Percentiles rank a stretch among this genome's conserved stretches.
Evolutionary conservation across 2,329 filamentous ascomycete genomes (phyloP).

Genomic region (Hymenotorrendiella dingleyae): DNA sequence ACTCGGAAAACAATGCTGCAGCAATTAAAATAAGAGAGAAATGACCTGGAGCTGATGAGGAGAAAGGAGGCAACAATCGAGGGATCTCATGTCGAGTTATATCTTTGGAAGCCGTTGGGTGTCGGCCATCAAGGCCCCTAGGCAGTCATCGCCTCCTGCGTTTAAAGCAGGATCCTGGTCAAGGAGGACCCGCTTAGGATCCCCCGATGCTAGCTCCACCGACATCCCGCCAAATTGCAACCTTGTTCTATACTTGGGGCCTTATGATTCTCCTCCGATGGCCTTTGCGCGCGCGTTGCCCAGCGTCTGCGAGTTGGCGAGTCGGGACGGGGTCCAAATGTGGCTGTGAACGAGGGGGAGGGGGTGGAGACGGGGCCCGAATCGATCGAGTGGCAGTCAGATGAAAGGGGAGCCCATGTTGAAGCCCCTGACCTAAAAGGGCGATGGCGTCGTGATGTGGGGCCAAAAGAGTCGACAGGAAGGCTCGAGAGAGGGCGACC

Average conservation of each 20-base stretch:
- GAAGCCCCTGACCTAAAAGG: background rate
- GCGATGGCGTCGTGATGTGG: background rate
- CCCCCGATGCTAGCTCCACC: no score
- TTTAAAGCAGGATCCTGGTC: no score
- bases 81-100: constrained; percentile 23
- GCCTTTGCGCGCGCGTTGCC: constrained; percentile 3
- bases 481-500: background rate
- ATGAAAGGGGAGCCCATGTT: background rate
- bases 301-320: background rate
- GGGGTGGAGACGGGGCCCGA: background rate
- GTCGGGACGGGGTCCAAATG: background rate
- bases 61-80: constrained; percentile 11
- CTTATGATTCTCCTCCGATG: constrained; percentile 3
- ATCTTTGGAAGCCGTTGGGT: constrained; percentile 20
- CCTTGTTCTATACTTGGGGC: constrained; percentile 1
- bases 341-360: background rate
- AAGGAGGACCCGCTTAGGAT: no score
- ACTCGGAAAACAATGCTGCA: constrained; percentile 24
- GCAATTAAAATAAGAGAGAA: constrained; percentile 21
- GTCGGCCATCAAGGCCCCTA: constrained; percentile 11
- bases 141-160: constrained; percentile 15
- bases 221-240: no score
- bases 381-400: background rate
- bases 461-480: background rate
- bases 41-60: constrained; percentile 22